Evolutionary conservation across 805 yeast genomes (phyloP).

Genomic region (Saccharomycopsis vini): DNA sequence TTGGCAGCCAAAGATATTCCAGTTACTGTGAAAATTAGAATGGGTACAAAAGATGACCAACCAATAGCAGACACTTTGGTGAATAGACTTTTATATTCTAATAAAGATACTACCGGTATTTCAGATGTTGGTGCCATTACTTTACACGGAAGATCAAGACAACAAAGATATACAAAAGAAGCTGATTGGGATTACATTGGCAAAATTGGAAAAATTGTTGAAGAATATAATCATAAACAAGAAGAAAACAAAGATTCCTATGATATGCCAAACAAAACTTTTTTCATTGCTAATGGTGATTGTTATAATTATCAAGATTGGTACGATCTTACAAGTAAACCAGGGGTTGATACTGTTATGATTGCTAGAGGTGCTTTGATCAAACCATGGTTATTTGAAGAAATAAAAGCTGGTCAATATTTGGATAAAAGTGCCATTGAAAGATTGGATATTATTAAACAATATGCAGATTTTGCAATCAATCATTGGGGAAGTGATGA

Average conservation of each 20-base stretch:
- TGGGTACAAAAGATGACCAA: conserved; percentile 77
- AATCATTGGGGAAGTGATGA: conserved; percentile 98
- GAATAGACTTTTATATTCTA: conserved; percentile 55
- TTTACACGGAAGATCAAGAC: conserved; percentile 92
- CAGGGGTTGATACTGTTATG: conserved; percentile 87
- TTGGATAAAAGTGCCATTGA: conserved; percentile 87
- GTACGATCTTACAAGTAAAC: conserved; percentile 49
- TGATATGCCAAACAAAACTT: conserved; percentile 51
- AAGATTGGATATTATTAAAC: conserved; percentile 65
- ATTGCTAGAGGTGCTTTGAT: conserved; percentile 96
- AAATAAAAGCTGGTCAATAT: conserved; percentile 80
- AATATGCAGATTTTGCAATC: conserved; percentile 70
- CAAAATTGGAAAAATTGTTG: conserved; percentile 60
- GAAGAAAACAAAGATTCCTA: conserved; percentile 50
- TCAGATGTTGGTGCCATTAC: conserved; percentile 87
- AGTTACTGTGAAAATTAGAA: conserved; percentile 83
- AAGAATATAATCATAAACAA: conserved; percentile 44
- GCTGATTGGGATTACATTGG: conserved; percentile 91
- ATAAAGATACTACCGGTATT: conserved; percentile 2
- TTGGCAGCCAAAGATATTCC: conserved; percentile 86
- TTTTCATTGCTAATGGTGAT: conserved; percentile 93
- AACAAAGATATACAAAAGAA: conserved; percentile 83
- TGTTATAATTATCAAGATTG: conserved; percentile 81
- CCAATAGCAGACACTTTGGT: conserved; percentile 83
- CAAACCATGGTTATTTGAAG: conserved; percentile 99